Evolutionary conservation across 768 basidiomycete genomes (phyloP), one percentile per base, ranked within the genome.

Genomic region (Mrakia gelida): DNA sequence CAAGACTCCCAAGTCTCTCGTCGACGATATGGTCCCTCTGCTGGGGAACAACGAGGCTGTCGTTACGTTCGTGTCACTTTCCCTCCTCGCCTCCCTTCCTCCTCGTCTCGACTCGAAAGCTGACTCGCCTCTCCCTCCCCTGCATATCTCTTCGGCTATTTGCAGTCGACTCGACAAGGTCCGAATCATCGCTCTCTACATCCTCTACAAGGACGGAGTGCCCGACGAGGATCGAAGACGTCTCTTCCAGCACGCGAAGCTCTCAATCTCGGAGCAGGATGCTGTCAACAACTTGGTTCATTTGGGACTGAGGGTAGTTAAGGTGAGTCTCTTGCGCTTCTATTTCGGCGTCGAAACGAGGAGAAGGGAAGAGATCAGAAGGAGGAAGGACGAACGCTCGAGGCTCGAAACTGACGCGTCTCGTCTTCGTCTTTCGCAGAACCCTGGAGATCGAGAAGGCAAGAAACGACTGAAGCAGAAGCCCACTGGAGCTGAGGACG

Each of bases 1-100:
- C 0, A 98, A 97, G 86, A 87, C 90, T n/a, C 97, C 97, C 2
- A 98, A 97, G 84, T 89, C 89, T 0, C 86, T 99, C 4, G 95
- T 99, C 2, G 97, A 98, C 83, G 95, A 99, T 84, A 98, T 99
- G 97, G 95, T 99, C 0, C 96, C 97, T 0, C 85, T 99, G 43
- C 87, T 99, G 34, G 96, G 78, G 21, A 68, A 73, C 56, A 71
- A 95, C 82, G 91, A 92, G 83, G 88, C 90, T 74, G 91, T 92
- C 26, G 89, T 98, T 76, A 88, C 90, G 95, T 94, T 84, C 82
- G 89, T 49, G 9, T 7, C 15, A 18, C 84, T 10, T 56, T 59
- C 16, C 38, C 1, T 16, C 38, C 0, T 63, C 32, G n/a, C 43
- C 13, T 45, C 26, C 43, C 30, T 10, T 21, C n/a, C 26, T n/a